These are phyloP conservation scores for Pythium biforme DNA, from an alignment of 352 stramenopile species.

Conservation along the genomic window DNA sequence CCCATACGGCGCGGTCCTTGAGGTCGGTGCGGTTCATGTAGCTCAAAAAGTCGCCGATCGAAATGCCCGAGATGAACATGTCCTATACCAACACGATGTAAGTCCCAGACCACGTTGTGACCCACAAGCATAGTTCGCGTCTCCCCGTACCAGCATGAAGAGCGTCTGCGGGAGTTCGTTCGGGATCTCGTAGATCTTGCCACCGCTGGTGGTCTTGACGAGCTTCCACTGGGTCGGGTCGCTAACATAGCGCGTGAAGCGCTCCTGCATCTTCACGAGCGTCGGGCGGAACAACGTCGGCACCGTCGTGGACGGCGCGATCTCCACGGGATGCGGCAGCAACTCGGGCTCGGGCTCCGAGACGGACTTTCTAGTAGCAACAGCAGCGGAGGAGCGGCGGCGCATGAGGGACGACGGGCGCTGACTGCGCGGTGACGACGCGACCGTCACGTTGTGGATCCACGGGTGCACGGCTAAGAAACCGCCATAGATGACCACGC, in stretches of 20 bases:
- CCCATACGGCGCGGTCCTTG: conserved; percentile 44
- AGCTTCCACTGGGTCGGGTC: conserved; percentile 42
- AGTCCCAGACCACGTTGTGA: neutral
- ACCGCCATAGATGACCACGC: conserved; percentile 45
- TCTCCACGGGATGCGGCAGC: neutral
- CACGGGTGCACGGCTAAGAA: conserved; percentile 59
- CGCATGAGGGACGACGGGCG: conserved; percentile 2
- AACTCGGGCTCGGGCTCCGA: neutral
- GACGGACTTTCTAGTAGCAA: neutral
- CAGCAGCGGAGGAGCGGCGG: neutral
- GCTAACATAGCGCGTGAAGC: conserved; percentile 36
- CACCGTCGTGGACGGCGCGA: conserved; percentile 16
- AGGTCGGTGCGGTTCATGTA: conserved; percentile 46
- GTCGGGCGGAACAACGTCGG: conserved; percentile 30
- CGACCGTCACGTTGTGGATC: conserved; percentile 32
- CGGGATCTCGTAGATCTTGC: conserved; percentile 48
- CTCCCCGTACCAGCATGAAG: conserved; percentile 42
- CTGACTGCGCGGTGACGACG: neutral
- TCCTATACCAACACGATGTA: conserved; percentile 27
- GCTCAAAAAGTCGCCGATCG: conserved; percentile 36
- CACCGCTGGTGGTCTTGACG: conserved; percentile 30
- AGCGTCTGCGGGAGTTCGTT: conserved; percentile 42
- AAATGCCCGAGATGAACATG: conserved; percentile 43
- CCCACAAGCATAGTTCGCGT: neutral
- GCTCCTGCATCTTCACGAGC: conserved; percentile 26